Conservation (phyloP, 108 stramenopile genomes). For the Nitzschia sp. region DNA sequence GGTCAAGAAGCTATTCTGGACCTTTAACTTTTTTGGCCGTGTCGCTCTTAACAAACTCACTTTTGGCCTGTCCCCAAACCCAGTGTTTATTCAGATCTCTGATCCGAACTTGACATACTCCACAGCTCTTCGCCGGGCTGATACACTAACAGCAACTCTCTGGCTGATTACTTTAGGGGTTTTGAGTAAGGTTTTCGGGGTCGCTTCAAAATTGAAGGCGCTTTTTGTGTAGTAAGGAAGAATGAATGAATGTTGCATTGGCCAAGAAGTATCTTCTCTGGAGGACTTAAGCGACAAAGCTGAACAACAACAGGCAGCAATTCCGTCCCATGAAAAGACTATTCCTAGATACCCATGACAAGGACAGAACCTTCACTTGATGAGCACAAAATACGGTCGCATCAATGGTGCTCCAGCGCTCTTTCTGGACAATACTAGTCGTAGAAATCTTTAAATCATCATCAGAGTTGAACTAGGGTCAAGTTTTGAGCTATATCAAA, state of each 20-base stretch:
- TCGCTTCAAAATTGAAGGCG: neutral
- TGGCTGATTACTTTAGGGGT: neutral
- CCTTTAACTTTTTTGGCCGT: slow-evolving; percentile 42
- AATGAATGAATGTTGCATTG: no score
- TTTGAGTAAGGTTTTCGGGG: neutral
- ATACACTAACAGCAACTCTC: slow-evolving; percentile 1
- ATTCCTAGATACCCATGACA: no score
- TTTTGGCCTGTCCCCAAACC: slow-evolving; percentile 35
- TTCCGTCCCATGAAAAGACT: no score
- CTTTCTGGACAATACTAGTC: no score
- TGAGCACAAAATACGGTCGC: no score
- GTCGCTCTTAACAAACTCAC: slow-evolving; percentile 51
- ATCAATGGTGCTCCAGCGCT: no score
- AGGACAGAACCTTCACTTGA: no score
- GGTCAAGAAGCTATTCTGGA: slow-evolving; percentile 38
- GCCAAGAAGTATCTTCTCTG: no score
- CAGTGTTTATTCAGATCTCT: slow-evolving; percentile 36
- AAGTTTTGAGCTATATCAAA: no score
- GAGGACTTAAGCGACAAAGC: neutral
- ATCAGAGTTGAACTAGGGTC: no score
- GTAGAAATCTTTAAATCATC: no score
- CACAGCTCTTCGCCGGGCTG: slow-evolving; percentile 37
- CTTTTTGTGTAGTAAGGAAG: no score
- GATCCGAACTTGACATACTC: slow-evolving; percentile 31
- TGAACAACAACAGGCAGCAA: neutral